Evolutionary conservation across 805 yeast genomes (phyloP).

Genomic region (Zygosaccharomyces kombuchaensis): DNA sequence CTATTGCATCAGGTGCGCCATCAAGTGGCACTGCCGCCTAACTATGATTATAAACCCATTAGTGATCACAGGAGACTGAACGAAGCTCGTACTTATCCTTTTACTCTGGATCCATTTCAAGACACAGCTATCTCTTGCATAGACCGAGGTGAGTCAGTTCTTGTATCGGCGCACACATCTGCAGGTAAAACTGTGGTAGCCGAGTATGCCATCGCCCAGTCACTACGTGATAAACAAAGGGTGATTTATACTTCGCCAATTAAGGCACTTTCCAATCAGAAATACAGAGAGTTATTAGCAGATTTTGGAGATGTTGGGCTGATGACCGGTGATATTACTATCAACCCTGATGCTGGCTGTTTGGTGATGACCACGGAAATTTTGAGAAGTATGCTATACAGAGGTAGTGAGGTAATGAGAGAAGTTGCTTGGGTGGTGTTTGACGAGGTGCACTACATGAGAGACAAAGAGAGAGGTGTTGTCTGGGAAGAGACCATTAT

Average conservation of each 20-base stretch:
- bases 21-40: conserved; percentile 94
- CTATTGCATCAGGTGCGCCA: conserved; percentile 93
- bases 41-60: conserved; percentile 82
- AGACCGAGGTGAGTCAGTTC: conserved; percentile 88
- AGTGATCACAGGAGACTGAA: conserved; percentile 73
- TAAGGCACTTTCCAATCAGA: conserved; percentile 91
- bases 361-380: conserved; percentile 98
- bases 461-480: conserved; percentile 97
- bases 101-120: conserved; percentile 93
- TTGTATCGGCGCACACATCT: conserved; percentile 96
- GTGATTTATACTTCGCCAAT: conserved; percentile 95
- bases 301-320: conserved; percentile 96
- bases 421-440: conserved; percentile 99
- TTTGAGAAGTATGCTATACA: conserved; percentile 90
- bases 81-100: conserved; percentile 89
- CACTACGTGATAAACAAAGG: conserved; percentile 85
- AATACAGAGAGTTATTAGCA: conserved; percentile 84
- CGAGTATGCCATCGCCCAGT: conserved; percentile 94
- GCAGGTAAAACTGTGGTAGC: conserved; percentile 98
- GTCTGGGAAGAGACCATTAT: conserved; percentile 99
- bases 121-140: conserved; percentile 95
- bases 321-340: conserved; percentile 99
- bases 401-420: conserved; percentile 97
- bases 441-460: conserved; percentile 98
- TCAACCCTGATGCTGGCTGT: conserved; percentile 97